Evolutionary conservation across 768 basidiomycete species (phyloP), one percentile per base, ranked within the genome.

Genomic region (Psilocybe azurescens): DNA sequence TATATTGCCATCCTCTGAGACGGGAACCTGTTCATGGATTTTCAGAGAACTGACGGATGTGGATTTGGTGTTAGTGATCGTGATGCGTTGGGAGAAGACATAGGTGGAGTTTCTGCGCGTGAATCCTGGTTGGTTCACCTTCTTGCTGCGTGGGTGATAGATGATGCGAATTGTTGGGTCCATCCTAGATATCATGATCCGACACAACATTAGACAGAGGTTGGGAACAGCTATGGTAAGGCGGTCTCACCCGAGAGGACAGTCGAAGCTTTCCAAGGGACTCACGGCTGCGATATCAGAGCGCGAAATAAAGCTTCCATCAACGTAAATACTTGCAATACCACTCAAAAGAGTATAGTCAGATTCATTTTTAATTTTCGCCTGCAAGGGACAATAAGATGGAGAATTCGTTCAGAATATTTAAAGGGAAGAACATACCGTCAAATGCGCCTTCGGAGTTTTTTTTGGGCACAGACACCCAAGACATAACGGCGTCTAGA

Each of bases 281-380:
- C 77, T 79, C 8, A 82, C 78, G 11, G 73, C 61, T 1, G 78
- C 75, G 4, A 87, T 72, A 5, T 72, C 58, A 0, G 83, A 81
- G 60, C 76, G 79, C 7, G 86, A 76, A 13, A 87, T 83, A 67
- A 85, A 87, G 58, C 80, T 81, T 29, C 83, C 83, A 68, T 88
- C 82, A 33, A 87, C 76, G 67, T 85, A 87, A 0, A 87, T 77
- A 62, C 79, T 83, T 0, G 81, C 81, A 0, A 69, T 64, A 0
- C 87, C 86, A 0, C 72, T 65, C 9, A 88, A 74, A 2, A 88
- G 69, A 1, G 81, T 80, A 59, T 84, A 85, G 24, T 83, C 81
- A 7, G 83, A 85, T 5, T 39, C 41, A 33, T 56, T 44, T 11
- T 46, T 80, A 57, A 88, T 77, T 53, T 73, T 78, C 8, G 79